Conservation (phyloP, 441 rosid genomes). For the Cnidoscolus chayamansa region DNA sequence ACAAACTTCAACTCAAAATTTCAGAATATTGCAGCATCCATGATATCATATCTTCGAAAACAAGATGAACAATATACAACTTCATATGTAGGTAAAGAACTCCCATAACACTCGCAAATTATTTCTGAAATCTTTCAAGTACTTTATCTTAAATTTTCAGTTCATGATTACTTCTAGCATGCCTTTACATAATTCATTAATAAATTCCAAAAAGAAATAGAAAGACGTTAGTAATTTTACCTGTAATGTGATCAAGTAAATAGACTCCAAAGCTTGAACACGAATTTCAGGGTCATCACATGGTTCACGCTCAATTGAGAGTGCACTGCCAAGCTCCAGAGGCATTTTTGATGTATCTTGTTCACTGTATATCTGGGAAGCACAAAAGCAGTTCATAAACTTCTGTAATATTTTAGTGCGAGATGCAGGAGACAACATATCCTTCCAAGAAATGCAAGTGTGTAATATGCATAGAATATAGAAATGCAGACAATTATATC, state of each 20-base stretch:
- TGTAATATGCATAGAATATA: not conserved
- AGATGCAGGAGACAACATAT: not conserved
- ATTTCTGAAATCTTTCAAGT: not conserved
- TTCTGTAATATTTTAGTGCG: constrained; percentile 8
- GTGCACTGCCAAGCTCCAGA: constrained; percentile 79
- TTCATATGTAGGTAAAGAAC: not conserved
- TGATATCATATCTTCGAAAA: no score
- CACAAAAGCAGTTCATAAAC: constrained; percentile 11
- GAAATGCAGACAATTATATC: not conserved
- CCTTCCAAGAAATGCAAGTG: not conserved
- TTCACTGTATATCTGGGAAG: constrained; percentile 53
- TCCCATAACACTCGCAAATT: not conserved
- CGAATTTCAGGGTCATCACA: constrained; percentile 77
- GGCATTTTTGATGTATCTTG: constrained; percentile 77
- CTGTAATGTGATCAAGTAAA: constrained; percentile 77
- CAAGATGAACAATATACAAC: not conserved
- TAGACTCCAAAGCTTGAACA: constrained; percentile 74
- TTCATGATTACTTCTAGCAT: not conserved
- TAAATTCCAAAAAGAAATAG: not conserved
- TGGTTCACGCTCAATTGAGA: constrained; percentile 79
- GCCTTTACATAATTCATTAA: not conserved
- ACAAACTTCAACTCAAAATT: not conserved
- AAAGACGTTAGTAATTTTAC: constrained; percentile 28
- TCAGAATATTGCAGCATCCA: not conserved
- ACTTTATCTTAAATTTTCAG: not conserved